Base-by-base conservation (phyloP, 192 early-diverging fungal species). In the Coemansia asiatica region DNA sequence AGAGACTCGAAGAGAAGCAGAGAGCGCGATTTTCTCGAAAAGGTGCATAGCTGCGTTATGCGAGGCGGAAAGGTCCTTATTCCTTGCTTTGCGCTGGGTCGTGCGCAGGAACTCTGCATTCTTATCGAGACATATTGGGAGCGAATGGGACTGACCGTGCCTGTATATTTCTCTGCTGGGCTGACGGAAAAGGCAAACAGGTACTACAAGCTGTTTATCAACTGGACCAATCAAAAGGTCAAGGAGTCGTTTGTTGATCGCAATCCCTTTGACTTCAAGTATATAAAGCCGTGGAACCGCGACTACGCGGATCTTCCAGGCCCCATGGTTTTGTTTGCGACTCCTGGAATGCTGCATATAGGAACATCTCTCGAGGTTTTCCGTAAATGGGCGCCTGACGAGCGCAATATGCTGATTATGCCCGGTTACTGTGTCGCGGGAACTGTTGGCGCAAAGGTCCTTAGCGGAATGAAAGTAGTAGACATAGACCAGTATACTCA, bases 171-270 rank as follows among this genome's bases (percentile, higher is more conserved):
- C 67, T 95, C 95, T 9, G 92, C 94, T 13, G 97, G 97, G 29
- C 74, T 99, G 63, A 97, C 97, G 0, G 92, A 93, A 57, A 87
- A 89, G 61, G 95, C 97, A 4, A 98, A 94, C 75, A 88, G 95
- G 29, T 97, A 92, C 76, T 99, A 98, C 85, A 96, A 95, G 76
- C 82, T 96, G 19, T 99, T 95, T 68, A 95, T 99, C 68, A 90
- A 90, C 65, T 99, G 97, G 97, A 98, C 95, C 21, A 97, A 97
- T 77, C 92, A 98, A 82, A 96, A 96, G 70, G 92, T 99, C 74
- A 96, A 95, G 73, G 83, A 85, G 25, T 91, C 90, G 4, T 96
- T 97, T 87, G 92, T 93, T 5, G 87, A 95, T 38, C 86, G 91
- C 65, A 99, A 98, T 67, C 91, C 93, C 88, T 99, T 99, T 82